These are phyloP conservation scores for Pleurotus giganteus DNA, from an alignment of 768 basidiomycete species.

Conservation along the genomic window DNA sequence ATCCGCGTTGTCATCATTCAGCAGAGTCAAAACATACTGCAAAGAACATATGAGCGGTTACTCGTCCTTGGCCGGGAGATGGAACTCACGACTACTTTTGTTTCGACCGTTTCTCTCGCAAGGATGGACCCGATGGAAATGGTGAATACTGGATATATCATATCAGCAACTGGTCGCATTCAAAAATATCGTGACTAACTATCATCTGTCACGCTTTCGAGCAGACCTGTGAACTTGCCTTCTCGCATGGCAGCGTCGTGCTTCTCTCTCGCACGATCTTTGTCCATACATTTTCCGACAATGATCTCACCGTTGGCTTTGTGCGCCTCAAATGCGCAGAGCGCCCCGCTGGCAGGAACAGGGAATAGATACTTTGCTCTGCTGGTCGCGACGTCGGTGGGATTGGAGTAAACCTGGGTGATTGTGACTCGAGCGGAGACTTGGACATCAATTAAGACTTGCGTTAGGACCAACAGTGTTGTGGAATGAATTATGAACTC, in stretches of 20 bases:
- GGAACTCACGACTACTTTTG: conserved; percentile 39
- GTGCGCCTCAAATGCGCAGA: conserved; percentile 53
- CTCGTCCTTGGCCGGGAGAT: not conserved
- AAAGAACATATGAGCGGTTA: not conserved
- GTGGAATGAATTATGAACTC: conserved; percentile 7
- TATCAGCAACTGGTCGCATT: not conserved
- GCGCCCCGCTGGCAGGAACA: conserved; percentile 51
- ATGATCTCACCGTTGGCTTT: conserved; percentile 41
- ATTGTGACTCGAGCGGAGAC: conserved; percentile 44
- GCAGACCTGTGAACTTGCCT: conserved; percentile 41
- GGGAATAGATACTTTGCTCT: conserved; percentile 59
- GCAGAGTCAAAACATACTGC: conserved; percentile 53
- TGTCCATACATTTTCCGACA: conserved; percentile 48
- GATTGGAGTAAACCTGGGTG: conserved; percentile 39
- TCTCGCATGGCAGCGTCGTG: conserved; percentile 37
- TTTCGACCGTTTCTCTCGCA: conserved; percentile 34
- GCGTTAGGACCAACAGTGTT: not conserved
- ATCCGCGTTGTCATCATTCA: conserved; percentile 46
- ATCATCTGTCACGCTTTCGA: conserved; percentile 51
- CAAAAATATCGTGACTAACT: conserved; percentile 30
- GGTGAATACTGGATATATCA: conserved; percentile 42
- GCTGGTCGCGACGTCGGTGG: conserved; percentile 31
- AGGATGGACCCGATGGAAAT: conserved; percentile 58
- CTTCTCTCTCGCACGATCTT: conserved; percentile 34
- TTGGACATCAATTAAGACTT: conserved; percentile 16